Evolutionary conservation across 306 rosid genomes (phyloP), one percentile per base, ranked within the genome.

Genomic region (Prunus campanulata): DNA sequence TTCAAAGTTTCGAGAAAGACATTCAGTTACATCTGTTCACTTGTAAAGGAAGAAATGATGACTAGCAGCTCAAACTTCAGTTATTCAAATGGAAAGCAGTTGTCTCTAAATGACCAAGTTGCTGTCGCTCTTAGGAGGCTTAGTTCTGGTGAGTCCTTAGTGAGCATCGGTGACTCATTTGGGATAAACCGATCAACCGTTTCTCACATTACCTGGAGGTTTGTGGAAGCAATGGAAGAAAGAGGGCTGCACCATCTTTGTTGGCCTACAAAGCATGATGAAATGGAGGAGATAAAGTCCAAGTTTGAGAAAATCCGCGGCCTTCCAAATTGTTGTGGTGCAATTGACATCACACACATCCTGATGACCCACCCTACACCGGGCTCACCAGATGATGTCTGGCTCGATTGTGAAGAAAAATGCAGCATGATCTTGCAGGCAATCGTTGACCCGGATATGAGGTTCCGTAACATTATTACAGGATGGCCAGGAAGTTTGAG

Each of bases 401-500:
- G 97, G 97, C 85, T 91, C n/a, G 97, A 93, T 50, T 70, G 62
- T 0, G 89, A 90, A 89, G 84, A 87, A 85, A 93, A 93, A 78
- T 87, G 97, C 85, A 93, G 98, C 90, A 93, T 93, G 97, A 65
- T 83, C 70, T 74, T 93, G 84, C 98, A 88, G 84, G 98, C 90
- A 78, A 80, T 93, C 13, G 97, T 93, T 68, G 98, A 93, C 76
- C 88, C 96, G 0, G 86, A 87, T 70, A 73, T 90, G 90, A 90
- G 92, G 85, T 90, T 93, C 82, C 85, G 88, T 14, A 90, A 88
- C 85, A 76, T 93, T 79, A 81, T 91, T 69, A 76, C 92, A 4
- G 97, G 98, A 56, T 93, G 98, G 96, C 98, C 98, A 1, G 97
- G 98, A 80, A 93, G 96, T 75, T 29, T 91, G 74, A 86, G 87